Conservation (phyloP, 768 basidiomycete genomes). For the Boletus edulis region DNA sequence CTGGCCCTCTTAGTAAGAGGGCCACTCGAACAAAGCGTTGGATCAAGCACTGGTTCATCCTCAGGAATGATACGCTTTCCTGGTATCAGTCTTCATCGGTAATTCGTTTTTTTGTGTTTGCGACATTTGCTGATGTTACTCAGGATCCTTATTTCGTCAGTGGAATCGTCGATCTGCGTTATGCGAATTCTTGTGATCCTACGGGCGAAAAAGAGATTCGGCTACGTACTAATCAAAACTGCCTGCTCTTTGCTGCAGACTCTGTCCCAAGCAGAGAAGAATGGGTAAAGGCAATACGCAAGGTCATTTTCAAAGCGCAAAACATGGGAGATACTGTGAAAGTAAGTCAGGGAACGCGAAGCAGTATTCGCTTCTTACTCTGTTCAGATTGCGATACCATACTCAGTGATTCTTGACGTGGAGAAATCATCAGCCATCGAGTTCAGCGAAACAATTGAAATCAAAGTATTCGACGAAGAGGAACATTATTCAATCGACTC, state of each 20-base stretch:
- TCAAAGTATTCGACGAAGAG: slow-evolving; percentile 82
- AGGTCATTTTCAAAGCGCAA: slow-evolving; percentile 93
- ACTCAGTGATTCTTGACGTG: slow-evolving; percentile 84
- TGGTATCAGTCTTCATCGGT: slow-evolving; percentile 97
- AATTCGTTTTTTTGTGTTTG: slow-evolving; percentile 23
- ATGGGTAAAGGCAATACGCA: slow-evolving; percentile 94
- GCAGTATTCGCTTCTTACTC: slow-evolving; percentile 3
- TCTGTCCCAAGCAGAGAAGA: slow-evolving; percentile 83
- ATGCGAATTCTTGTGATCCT: slow-evolving; percentile 87
- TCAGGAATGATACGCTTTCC: slow-evolving; percentile 93
- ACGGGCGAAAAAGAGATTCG: slow-evolving; percentile 76
- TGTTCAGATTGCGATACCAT: slow-evolving; percentile 85
- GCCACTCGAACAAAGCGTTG: slow-evolving; percentile 87
- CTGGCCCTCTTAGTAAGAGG: slow-evolving; percentile 85
- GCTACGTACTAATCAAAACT: slow-evolving; percentile 79
- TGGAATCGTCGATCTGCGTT: slow-evolving; percentile 93
- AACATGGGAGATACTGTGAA: slow-evolving; percentile 97
- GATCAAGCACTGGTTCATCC: slow-evolving; percentile 94
- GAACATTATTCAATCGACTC: slow-evolving; percentile 80
- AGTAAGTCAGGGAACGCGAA: slow-evolving; percentile 38
- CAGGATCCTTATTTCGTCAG: slow-evolving; percentile 98
- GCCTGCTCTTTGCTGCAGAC: slow-evolving; percentile 68
- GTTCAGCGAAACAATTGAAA: slow-evolving; percentile 94
- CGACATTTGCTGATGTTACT: slow-evolving; percentile 2
- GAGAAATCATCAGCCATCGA: slow-evolving; percentile 88